phyloP scores from a whole-genome alignment of 2,329 filamentous ascomycete genomes.

The Aspergillus ibericus region DNA sequence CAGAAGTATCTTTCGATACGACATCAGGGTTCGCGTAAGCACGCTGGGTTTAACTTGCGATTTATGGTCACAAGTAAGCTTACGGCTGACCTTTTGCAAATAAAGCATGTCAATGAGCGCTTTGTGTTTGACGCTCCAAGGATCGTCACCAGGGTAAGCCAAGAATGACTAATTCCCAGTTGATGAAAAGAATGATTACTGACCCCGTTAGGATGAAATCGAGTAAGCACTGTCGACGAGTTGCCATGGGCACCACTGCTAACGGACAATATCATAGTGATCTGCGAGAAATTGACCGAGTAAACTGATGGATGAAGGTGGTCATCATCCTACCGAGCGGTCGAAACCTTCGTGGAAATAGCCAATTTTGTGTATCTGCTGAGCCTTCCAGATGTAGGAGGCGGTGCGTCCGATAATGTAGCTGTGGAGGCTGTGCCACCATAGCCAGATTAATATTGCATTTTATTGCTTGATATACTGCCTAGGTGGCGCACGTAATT shows the following conservation, averaged over 20 bases:
- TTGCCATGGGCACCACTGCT: neutral
- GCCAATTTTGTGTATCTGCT: too few species aligned
- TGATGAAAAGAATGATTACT: neutral
- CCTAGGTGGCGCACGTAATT: too few species aligned
- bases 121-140: conserved; percentile 17
- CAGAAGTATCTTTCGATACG: conserved; percentile 4
- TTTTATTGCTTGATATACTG: too few species aligned
- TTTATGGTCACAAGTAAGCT: neutral
- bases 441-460: too few species aligned
- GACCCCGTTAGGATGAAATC: conserved; percentile 9
- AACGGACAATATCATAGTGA: neutral
- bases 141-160: conserved; percentile 7
- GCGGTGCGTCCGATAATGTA: too few species aligned
- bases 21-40: conserved; percentile 10
- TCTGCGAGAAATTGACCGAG: conserved; percentile 5
- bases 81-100: neutral
- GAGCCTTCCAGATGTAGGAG: too few species aligned
- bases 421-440: too few species aligned
- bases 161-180: neutral
- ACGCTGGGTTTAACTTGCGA: neutral
- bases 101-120: conserved; percentile 11
- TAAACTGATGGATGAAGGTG: neutral
- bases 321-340: too few species aligned
- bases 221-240: conserved; percentile 1
- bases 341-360: neutral